phyloP scores from a whole-genome alignment of 2,329 filamentous ascomycete species.

The Raffaelea deltoideospora region DNA sequence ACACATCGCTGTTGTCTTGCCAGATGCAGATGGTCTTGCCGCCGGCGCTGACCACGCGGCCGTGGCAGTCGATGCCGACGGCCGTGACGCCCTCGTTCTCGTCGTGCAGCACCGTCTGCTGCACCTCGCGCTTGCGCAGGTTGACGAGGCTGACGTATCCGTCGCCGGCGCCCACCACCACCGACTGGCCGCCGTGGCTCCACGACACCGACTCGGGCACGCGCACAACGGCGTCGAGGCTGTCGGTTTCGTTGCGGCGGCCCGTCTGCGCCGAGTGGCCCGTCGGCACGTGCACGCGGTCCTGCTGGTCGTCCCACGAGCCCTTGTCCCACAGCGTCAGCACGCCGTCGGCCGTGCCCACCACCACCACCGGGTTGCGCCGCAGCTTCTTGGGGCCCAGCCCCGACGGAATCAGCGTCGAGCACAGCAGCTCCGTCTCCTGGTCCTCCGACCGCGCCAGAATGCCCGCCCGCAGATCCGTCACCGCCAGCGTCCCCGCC shows the following conservation, averaged over 20 bases:
- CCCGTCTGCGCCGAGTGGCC: conserved; percentile 19
- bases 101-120: conserved; percentile 58
- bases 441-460: conserved; percentile 85
- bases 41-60: conserved; percentile 79
- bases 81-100: conserved; percentile 75
- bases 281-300: conserved; percentile 63
- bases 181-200: conserved; percentile 49
- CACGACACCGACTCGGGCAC: conserved; percentile 56
- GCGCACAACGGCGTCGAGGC: conserved; percentile 61
- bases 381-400: conserved; percentile 50
- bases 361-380: conserved; percentile 61
- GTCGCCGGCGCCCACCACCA: conserved; percentile 70
- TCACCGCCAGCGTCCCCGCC: conserved; percentile 78
- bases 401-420: conserved; percentile 56
- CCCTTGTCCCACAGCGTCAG: conserved; percentile 90
- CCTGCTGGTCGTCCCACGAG: conserved; percentile 89
- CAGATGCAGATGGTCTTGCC: conserved; percentile 81
- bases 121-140: conserved; percentile 56
- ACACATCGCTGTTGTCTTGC: conserved; percentile 49
- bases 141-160: conserved; percentile 66
- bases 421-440: conserved; percentile 81
- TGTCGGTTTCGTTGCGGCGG: conserved; percentile 47
- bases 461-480: conserved; percentile 74
- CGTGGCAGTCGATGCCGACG: conserved; percentile 69
- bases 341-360: conserved; percentile 62